Evolutionary conservation across 257 asterid species (phyloP), one percentile per base, ranked within the genome.

Genomic region (Leptodermis oblonga): DNA sequence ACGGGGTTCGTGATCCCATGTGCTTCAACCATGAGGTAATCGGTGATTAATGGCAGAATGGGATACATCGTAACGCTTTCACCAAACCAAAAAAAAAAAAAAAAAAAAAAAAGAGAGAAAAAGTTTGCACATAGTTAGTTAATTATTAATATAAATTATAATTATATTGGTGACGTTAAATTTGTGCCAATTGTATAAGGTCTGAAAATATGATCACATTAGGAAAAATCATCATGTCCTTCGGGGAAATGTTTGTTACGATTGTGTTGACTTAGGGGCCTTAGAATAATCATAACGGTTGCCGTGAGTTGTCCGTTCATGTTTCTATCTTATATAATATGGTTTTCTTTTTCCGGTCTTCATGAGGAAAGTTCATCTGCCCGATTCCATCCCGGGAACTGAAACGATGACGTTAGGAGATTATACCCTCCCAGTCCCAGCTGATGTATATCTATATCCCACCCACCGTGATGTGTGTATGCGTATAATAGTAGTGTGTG

Each of bases 261-360:
- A 90, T 87, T 77, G 83, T 55, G 93, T 90, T 90, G 95, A 88
- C 92, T 79, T 78, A 71, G 69, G 68, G 49, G 73, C 84, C 78
- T 72, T 41, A 83, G 87, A 85, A 86, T 85, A 85, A 84, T 90
- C 87, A 79, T 81, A 84, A 84, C 90, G 87, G 95, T 85, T 90
- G 77, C 77, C 70, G 58, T 76, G 82, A 77, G 12, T 43, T 10
- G 14, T 77, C 84, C 73, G 70, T 67, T 61, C 68, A 70, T 62
- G 34, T 62, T 62, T 67, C 67, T 70, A 53, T 28, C 61, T 67
- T 67, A 65, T 55, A 41, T 43, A 73, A 42, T 73, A 71, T 65
- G 69, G 81, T 46, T 30, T 70, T 69, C 2, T 4, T 68, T 67
- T 34, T 79, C 69, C 72, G 55, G 73, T 60, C 67, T 77, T 43